A percentile compares a stretch with the other conserved stretches of the same genome.
Conservation (phyloP, 2,329 filamentous ascomycete species). For the Trichoderma koningii region DNA sequence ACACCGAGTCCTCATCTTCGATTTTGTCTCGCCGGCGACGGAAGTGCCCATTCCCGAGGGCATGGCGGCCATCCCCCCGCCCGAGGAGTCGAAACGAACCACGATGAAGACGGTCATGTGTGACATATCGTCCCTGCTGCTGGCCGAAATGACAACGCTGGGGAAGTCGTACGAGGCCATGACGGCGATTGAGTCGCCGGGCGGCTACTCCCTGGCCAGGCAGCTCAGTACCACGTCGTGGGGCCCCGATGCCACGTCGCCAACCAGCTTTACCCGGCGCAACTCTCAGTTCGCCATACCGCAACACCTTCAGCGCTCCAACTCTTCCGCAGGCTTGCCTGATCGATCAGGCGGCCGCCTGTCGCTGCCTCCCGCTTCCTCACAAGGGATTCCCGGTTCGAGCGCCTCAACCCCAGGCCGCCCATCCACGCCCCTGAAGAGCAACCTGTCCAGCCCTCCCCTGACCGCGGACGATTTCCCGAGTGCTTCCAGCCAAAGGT, state of each 20-base stretch:
- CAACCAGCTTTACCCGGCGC: conserved; percentile 48
- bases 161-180: conserved; percentile 72
- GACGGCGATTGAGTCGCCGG: conserved; percentile 77
- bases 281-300: conserved; percentile 57
- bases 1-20: conserved; percentile 79
- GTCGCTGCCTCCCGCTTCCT: conserved; percentile 75
- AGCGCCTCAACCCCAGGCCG: conserved; percentile 50
- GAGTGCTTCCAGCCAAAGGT: conserved; percentile 40
- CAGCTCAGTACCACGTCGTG: conserved; percentile 48
- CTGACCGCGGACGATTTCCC: conserved; percentile 53
- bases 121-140: conserved; percentile 70
- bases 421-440: conserved; percentile 55
- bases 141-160: conserved; percentile 74
- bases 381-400: conserved; percentile 47
- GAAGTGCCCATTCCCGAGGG: conserved; percentile 64
- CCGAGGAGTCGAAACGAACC: conserved; percentile 68
- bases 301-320: conserved; percentile 51
- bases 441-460: conserved; percentile 51
- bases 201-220: conserved; percentile 47
- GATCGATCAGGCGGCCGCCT: conserved; percentile 70
- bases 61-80: conserved; percentile 69
- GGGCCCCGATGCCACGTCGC: conserved; percentile 44
- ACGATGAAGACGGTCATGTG: conserved; percentile 82
- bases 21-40: conserved; percentile 57
- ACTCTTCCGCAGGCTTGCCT: conserved; percentile 52